phyloP scores from a whole-genome alignment of 352 stramenopile genomes.

The Pilasporangium apinafurcum region DNA sequence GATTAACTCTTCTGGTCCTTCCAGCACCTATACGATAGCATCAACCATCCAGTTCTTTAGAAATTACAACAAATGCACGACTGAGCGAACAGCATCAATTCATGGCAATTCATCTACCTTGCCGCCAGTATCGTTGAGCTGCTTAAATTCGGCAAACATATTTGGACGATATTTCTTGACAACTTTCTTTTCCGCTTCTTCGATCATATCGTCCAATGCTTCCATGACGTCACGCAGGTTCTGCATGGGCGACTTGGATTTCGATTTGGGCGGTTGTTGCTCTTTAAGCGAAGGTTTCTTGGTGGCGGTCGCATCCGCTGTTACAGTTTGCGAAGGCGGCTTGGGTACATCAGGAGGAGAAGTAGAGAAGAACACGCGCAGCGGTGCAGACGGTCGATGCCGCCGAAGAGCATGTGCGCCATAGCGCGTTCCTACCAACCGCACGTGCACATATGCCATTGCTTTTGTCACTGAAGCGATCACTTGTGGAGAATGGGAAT shows the following conservation, averaged over 20 bases:
- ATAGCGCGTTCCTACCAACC: too few relatives aligned
- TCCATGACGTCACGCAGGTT: constrained; percentile 74
- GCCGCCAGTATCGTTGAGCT: constrained; percentile 82
- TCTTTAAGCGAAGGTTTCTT: neutral
- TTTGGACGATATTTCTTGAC: constrained; percentile 85
- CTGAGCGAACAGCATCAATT: neutral
- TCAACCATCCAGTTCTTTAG: neutral
- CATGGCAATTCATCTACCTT: constrained; percentile 40
- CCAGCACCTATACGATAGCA: constrained; percentile 20
- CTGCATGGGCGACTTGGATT: constrained; percentile 38
- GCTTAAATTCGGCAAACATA: constrained; percentile 86
- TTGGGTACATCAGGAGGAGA: too few relatives aligned
- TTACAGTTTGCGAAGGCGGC: too few relatives aligned
- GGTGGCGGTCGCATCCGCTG: constrained; percentile 1
- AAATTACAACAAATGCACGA: constrained; percentile 1
- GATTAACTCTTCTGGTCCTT: constrained; percentile 40
- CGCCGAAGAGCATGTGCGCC: too few relatives aligned
- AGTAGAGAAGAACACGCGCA: too few relatives aligned
- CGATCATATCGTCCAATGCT: constrained; percentile 73
- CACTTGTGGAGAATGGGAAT: too few relatives aligned
- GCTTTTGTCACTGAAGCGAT: too few relatives aligned
- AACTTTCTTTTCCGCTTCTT: constrained; percentile 79
- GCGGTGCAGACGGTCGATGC: too few relatives aligned
- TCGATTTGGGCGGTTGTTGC: neutral
- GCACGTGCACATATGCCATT: too few relatives aligned